Evolutionary conservation across 768 basidiomycete genomes (phyloP).

Genomic region (Tricholoma saponaceum): DNA sequence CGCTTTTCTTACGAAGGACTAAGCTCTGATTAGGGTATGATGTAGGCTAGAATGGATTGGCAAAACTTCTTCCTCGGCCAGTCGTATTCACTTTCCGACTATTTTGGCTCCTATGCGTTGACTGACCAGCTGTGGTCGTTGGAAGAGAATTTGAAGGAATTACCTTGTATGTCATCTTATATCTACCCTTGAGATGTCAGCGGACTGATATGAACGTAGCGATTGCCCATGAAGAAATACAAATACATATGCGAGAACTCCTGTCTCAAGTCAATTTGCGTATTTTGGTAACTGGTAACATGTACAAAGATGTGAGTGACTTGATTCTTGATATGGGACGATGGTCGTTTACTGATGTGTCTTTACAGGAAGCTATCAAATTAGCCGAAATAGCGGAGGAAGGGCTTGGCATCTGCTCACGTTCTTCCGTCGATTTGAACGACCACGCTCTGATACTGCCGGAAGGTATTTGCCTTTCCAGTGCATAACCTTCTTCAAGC

Average conservation of each 20-base stretch:
- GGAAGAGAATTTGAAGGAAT: constrained; percentile 69
- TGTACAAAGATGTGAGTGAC: constrained; percentile 69
- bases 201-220: constrained; percentile 34
- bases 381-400: constrained; percentile 71
- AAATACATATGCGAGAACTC: constrained; percentile 53
- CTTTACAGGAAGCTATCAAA: constrained; percentile 64
- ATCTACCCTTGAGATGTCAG: not conserved
- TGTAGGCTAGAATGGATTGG: constrained; percentile 71
- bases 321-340: not conserved
- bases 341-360: constrained; percentile 1
- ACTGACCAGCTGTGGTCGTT: constrained; percentile 72
- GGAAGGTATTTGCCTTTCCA: constrained; percentile 39
- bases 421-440: constrained; percentile 53
- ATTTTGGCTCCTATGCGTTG: constrained; percentile 68
- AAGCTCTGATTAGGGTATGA: constrained; percentile 3
- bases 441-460: constrained; percentile 66
- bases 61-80: constrained; percentile 86
- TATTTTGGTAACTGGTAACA: constrained; percentile 79
- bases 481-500: not conserved
- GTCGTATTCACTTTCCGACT: constrained; percentile 76
- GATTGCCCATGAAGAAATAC: constrained; percentile 67
- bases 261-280: constrained; percentile 65
- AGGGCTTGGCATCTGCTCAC: constrained; percentile 50
- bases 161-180: constrained; percentile 58
- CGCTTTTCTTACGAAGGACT: not conserved